Conservation (phyloP, 345 rosid species). For the Acer saccharum region DNA sequence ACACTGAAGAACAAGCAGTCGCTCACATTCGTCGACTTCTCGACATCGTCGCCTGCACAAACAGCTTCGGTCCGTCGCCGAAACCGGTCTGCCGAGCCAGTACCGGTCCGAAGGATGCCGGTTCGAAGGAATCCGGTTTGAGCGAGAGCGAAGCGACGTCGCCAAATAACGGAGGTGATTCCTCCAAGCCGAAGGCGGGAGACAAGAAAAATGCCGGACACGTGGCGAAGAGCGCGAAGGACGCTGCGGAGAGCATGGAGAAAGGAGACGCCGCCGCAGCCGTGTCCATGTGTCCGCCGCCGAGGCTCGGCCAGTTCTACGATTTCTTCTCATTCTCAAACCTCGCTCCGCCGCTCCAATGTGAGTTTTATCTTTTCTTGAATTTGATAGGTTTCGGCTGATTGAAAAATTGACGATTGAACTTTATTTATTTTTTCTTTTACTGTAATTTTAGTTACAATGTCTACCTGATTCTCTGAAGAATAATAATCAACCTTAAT, state of each 20-base stretch:
- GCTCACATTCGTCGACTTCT: slow-evolving; percentile 84
- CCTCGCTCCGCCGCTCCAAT: slow-evolving; percentile 79
- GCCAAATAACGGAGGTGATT: slow-evolving; percentile 13
- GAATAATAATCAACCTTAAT: background rate
- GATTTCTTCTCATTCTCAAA: slow-evolving; percentile 91
- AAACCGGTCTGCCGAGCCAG: slow-evolving; percentile 46
- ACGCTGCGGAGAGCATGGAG: slow-evolving; percentile 35
- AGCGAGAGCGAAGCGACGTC: slow-evolving; percentile 31
- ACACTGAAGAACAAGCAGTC: slow-evolving; percentile 67
- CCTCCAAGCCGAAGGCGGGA: slow-evolving; percentile 33
- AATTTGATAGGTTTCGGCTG: background rate
- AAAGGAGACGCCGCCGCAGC: slow-evolving; percentile 34
- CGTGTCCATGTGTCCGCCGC: slow-evolving; percentile 76
- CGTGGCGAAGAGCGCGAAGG: slow-evolving; percentile 25
- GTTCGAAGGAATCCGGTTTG: slow-evolving; percentile 29
- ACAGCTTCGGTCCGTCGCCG: slow-evolving; percentile 58
- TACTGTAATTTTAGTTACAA: too few species aligned
- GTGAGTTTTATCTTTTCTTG: slow-evolving; percentile 37
- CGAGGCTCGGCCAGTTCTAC: slow-evolving; percentile 82
- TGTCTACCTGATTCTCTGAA: too few species aligned
- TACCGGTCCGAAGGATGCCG: slow-evolving; percentile 29
- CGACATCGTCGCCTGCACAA: slow-evolving; percentile 89
- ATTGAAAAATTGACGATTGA: background rate
- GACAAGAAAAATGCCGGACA: slow-evolving; percentile 22
- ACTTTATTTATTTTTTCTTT: too few species aligned